Conservation (phyloP, 2,329 filamentous ascomycete genomes). For the Esteya vermicola region DNA sequence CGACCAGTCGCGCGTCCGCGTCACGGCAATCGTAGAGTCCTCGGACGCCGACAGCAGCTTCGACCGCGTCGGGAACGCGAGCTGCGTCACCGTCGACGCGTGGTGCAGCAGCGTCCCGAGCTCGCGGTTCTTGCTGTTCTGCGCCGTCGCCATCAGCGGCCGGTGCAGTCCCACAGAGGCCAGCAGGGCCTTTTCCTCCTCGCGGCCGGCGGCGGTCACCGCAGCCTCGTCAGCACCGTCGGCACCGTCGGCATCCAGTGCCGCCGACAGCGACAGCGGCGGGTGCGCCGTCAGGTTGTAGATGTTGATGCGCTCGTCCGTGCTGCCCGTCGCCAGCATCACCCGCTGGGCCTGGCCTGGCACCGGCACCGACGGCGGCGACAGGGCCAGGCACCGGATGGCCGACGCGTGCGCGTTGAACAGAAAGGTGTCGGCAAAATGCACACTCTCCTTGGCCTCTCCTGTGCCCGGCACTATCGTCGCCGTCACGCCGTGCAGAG, state of each 20-base stretch:
- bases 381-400: constrained; percentile 78
- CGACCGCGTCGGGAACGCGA: constrained; percentile 70
- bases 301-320: constrained; percentile 88
- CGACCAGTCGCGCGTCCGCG: constrained; percentile 78
- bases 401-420: constrained; percentile 89
- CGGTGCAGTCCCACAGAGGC: constrained; percentile 54
- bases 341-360: constrained; percentile 62
- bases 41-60: constrained; percentile 83
- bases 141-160: constrained; percentile 43
- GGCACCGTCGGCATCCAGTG: constrained; percentile 29
- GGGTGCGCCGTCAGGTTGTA: constrained; percentile 71
- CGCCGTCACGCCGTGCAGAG: constrained; percentile 83
- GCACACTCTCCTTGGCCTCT: constrained; percentile 24
- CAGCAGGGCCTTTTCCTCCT: constrained; percentile 36
- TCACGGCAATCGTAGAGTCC: constrained; percentile 83
- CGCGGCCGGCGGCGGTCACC: background rate
- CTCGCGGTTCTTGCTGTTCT: constrained; percentile 79
- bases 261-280: constrained; percentile 30
- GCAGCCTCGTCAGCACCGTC: constrained; percentile 12
- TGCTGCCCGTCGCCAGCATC: constrained; percentile 79
- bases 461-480: constrained; percentile 32
- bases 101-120: constrained; percentile 81
- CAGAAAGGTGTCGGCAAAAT: constrained; percentile 85
- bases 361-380: constrained; percentile 51
- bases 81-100: constrained; percentile 61